Percentiles rank a stretch among this genome's conserved stretches.
These are phyloP conservation scores for Oxyria digyna DNA, from an alignment of 148 eudicot genomes.

Conservation along the genomic window DNA sequence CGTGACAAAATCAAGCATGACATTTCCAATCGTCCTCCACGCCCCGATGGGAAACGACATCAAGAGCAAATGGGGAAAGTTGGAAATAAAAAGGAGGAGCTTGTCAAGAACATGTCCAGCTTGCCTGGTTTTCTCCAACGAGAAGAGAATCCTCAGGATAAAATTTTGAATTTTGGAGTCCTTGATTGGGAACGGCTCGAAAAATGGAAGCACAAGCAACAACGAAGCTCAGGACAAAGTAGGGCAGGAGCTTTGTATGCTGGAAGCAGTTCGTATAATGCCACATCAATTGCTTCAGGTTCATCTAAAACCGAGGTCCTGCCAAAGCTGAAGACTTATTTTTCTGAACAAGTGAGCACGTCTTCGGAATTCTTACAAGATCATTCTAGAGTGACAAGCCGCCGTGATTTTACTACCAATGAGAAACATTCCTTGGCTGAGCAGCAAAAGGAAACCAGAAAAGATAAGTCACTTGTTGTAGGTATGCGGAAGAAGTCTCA, in stretches of 20 bases:
- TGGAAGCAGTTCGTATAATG: background rate
- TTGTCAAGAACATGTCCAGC: constrained; percentile 71
- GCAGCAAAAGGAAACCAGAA: constrained; percentile 13
- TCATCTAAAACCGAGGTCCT: constrained; percentile 12
- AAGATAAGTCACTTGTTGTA: constrained; percentile 12
- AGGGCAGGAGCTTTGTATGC: constrained; percentile 8
- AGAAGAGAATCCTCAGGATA: constrained; percentile 43
- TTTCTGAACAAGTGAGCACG: constrained; percentile 19
- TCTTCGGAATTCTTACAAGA: constrained; percentile 17
- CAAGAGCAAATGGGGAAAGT: constrained; percentile 16
- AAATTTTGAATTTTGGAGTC: constrained; percentile 63
- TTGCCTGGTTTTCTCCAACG: constrained; percentile 75
- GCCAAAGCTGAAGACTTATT: constrained; percentile 7
- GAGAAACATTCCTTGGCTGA: constrained; percentile 3
- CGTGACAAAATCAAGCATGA: constrained; percentile 28
- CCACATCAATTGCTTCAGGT: constrained; percentile 4
- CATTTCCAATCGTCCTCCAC: constrained; percentile 22
- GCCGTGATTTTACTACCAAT: constrained; percentile 9
- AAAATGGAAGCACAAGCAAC: constrained; percentile 50
- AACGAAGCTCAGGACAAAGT: constrained; percentile 10
- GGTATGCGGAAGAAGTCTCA: constrained; percentile 6
- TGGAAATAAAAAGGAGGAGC: constrained; percentile 39
- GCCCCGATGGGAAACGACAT: constrained; percentile 17
- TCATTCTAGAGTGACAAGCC: constrained; percentile 16
- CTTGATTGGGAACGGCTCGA: constrained; percentile 78